Conservation (phyloP, 768 basidiomycete species). For the Mycena haematopus region DNA sequence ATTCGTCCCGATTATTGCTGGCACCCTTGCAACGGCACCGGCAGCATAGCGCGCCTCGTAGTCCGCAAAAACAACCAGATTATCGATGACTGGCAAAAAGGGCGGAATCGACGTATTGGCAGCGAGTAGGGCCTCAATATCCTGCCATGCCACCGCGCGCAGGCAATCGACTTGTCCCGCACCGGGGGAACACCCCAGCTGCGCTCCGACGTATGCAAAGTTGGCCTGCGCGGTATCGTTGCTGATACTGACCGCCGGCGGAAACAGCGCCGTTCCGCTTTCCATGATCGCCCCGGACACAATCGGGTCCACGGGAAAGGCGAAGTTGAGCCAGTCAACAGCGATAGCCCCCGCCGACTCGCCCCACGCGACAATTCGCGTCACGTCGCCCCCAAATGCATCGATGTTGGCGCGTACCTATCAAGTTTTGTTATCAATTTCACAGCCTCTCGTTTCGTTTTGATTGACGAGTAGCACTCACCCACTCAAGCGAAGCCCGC, state of each 20-base stretch:
- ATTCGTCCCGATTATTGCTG: not conserved
- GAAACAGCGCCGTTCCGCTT: slow-evolving; percentile 10
- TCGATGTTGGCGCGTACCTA: not conserved
- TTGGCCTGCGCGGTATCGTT: not conserved
- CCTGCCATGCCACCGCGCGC: not conserved
- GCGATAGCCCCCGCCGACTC: slow-evolving; percentile 6
- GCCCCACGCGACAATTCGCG: slow-evolving; percentile 2
- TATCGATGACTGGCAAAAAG: not conserved
- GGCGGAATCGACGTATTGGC: not conserved
- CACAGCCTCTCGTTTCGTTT: no score
- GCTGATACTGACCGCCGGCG: not conserved
- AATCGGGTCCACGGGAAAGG: slow-evolving; percentile 1
- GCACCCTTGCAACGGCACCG: not conserved
- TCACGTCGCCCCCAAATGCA: not conserved
- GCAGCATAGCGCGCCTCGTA: not conserved
- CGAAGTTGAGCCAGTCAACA: slow-evolving; percentile 2
- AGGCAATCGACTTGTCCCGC: slow-evolving; percentile 1
- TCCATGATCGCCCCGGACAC: not conserved
- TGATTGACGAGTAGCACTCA: no score
- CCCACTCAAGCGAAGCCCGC: slow-evolving; percentile 2
- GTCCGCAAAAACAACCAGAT: not conserved
- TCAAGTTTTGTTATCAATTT: no score
- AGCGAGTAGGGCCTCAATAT: not conserved
- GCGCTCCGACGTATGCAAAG: not conserved
- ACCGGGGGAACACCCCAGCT: not conserved